Evolutionary conservation across 345 rosid genomes (phyloP), one percentile per base, ranked within the genome.

Genomic region (Luvunga scandens): DNA sequence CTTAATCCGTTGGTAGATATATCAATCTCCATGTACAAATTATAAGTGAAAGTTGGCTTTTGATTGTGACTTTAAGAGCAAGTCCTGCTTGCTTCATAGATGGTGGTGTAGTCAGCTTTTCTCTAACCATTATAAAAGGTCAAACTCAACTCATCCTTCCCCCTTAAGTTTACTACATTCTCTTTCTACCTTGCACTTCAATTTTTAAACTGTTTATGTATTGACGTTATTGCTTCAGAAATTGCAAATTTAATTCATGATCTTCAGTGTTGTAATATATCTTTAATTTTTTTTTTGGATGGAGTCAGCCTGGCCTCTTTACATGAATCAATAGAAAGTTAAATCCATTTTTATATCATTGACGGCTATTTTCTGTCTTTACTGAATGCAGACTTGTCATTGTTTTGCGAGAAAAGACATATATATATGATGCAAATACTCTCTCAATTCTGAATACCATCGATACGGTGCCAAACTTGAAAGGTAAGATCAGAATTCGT

Each of bases 331-430:
- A 72, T 62, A 50, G 24, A 48, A 55, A 48, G 12, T 66, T 21
- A 2, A 33, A 50, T 50, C 28, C 6, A n/a, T 65, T 34, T 22
- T 42, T 67, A 50, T 53, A 62, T 16, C n/a, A 7, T 65, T 34
- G 22, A 16, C 27, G 5, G 22, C 34, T 7, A 61, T 67, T 66
- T 76, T n/a, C 27, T 73, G 22, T 75, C 36, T 67, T 55, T 67
- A 42, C 27, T 65, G 38, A 53, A 73, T 83, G 84, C 95, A 93
- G 98, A 83, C 90, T 94, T 76, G 79, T 93, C 70, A 95, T 94
- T 83, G 91, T 94, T 81, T 86, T 93, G 86, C 92, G 89, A 87
- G 97, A 91, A 72, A 93, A 91, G 76, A 88, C 94, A 57, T 91
- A 86, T 79, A 85, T 94, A 57, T 94, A 93, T 77, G 97, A 94